Evolutionary conservation across 257 asterid species (phyloP).

Genomic region (Solanum phureja): DNA sequence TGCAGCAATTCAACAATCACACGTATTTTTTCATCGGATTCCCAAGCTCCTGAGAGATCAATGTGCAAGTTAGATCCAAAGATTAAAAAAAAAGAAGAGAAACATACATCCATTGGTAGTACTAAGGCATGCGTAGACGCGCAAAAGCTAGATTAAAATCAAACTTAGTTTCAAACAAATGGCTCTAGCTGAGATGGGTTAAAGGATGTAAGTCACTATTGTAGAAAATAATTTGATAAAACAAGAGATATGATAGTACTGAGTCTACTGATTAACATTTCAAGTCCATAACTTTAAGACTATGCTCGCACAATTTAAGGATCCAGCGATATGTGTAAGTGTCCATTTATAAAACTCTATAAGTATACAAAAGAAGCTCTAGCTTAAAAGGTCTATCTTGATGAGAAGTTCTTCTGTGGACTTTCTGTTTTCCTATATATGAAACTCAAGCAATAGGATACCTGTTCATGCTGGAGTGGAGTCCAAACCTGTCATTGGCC

Average conservation of each 20-base stretch:
- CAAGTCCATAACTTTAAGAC: not conserved
- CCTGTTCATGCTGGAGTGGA: constrained; percentile 39
- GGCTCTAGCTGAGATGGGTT: not conserved
- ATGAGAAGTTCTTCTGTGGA: not conserved
- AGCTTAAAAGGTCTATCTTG: not conserved
- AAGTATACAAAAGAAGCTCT: not conserved
- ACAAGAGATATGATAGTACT: not conserved
- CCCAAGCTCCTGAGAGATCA: constrained; percentile 18
- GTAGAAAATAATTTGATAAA: not conserved
- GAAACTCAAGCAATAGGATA: constrained; percentile 3
- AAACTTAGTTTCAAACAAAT: not conserved
- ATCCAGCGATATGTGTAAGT: not conserved
- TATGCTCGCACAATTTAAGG: not conserved
- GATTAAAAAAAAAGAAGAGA: not conserved
- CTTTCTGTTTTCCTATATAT: not conserved
- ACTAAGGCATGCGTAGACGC: not conserved
- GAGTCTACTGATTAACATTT: not conserved
- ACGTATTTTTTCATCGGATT: constrained; percentile 12
- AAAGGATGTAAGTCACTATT: not conserved
- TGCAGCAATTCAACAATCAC: not conserved
- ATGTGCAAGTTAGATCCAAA: not conserved
- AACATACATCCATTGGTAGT: not conserved
- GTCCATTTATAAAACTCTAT: not conserved
- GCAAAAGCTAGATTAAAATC: not conserved
- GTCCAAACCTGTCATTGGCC: constrained; percentile 22